Percentiles rank a stretch among this genome's conserved stretches.
phyloP scores from a whole-genome alignment of 1,284 basidiomycete genomes.

The Cystobasidium sp. region DNA sequence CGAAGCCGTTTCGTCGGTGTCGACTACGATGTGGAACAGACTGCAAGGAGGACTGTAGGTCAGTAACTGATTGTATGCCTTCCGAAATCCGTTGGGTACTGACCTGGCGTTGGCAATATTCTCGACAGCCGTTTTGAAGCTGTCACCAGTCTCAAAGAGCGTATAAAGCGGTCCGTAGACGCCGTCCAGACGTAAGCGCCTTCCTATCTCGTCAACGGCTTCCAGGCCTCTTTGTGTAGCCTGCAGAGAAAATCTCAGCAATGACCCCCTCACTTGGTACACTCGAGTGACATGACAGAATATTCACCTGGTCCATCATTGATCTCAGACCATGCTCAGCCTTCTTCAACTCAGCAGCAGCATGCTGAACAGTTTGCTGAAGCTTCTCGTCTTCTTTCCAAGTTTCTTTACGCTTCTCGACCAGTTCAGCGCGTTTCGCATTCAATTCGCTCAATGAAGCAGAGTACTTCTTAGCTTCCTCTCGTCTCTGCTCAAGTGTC shows the following conservation, averaged over 20 bases:
- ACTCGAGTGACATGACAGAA: not conserved
- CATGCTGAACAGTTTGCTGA: constrained; percentile 73
- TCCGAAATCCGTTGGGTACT: constrained; percentile 37
- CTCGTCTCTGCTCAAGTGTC: constrained; percentile 50
- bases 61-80: constrained; percentile 1
- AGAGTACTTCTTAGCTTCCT: constrained; percentile 55
- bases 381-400: constrained; percentile 95
- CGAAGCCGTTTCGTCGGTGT: constrained; percentile 88
- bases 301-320: constrained; percentile 90
- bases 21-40: constrained; percentile 96
- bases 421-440: constrained; percentile 72
- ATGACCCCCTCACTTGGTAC: not conserved
- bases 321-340: constrained; percentile 78
- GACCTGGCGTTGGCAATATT: constrained; percentile 91
- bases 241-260: constrained; percentile 61
- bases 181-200: constrained; percentile 69
- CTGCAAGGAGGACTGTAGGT: constrained; percentile 59
- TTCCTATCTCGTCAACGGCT: constrained; percentile 79
- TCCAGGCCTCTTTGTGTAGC: constrained; percentile 66
- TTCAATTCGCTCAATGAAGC: constrained; percentile 63
- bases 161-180: constrained; percentile 94
- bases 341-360: constrained; percentile 75
- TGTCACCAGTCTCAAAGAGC: constrained; percentile 88
- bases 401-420: constrained; percentile 82
- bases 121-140: constrained; percentile 92